Percentiles rank a stretch among this genome's conserved stretches.
Conservation (phyloP, 2,329 filamentous ascomycete species). For the Hansfordia pulvinata region DNA sequence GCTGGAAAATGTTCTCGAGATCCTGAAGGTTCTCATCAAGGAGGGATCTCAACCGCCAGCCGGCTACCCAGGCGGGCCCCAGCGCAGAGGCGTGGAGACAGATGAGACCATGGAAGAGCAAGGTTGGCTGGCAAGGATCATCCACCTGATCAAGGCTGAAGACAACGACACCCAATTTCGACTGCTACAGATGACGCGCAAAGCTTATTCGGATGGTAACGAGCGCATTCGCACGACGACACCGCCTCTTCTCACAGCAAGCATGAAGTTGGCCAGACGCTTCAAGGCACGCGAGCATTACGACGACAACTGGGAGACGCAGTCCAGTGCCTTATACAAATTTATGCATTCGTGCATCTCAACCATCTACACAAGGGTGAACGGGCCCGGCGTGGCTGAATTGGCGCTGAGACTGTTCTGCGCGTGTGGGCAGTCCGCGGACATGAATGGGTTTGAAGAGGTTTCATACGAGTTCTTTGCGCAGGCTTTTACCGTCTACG, state of each 20-base stretch:
- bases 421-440: constrained; percentile 82
- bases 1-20: constrained; percentile 77
- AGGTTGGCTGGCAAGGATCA: constrained; percentile 85
- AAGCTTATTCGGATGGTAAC: constrained; percentile 81
- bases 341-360: constrained; percentile 87
- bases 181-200: constrained; percentile 75
- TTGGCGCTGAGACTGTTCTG: constrained; percentile 82
- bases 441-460: constrained; percentile 85
- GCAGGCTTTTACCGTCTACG: constrained; percentile 95
- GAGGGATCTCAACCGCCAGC: constrained; percentile 77
- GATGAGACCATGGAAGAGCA: constrained; percentile 98
- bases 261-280: constrained; percentile 75
- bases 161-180: constrained; percentile 93
- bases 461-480: constrained; percentile 97
- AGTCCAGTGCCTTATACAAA: constrained; percentile 73
- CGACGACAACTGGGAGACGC: constrained; percentile 49
- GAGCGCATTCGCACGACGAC: constrained; percentile 94
- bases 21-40: constrained; percentile 82
- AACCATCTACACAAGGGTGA: constrained; percentile 76
- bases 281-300: constrained; percentile 87
- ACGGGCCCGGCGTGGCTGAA: constrained; percentile 64
- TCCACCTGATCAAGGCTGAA: constrained; percentile 71
- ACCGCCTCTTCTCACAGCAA: constrained; percentile 78
- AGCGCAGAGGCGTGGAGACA: constrained; percentile 67
- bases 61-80: constrained; percentile 70